Conservation (phyloP, 2,329 filamentous ascomycete genomes). For the Purpureocillium lavendulum region DNA sequence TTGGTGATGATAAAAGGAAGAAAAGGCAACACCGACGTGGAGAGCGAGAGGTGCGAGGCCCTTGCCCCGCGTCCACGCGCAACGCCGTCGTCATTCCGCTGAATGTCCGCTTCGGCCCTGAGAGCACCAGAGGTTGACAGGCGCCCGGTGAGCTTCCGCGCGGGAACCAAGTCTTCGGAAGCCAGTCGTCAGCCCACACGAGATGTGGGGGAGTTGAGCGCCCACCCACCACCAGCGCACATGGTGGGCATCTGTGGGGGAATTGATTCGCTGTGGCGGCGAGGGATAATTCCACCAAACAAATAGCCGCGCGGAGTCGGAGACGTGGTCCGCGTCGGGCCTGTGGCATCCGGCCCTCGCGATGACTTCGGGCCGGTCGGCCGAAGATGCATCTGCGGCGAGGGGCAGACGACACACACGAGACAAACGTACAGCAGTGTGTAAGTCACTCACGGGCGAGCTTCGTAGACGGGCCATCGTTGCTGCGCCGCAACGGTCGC, state of each 20-base stretch:
- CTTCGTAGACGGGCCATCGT: too few species aligned
- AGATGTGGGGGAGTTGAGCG: not conserved
- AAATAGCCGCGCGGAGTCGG: not conserved
- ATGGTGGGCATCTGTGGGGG: not conserved
- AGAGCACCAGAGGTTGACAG: not conserved
- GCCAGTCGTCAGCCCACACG: not conserved
- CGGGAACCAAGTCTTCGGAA: too few species aligned
- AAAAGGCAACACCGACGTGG: too few species aligned
- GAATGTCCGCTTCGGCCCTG: too few species aligned
- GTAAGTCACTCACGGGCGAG: too few species aligned
- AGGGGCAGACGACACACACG: too few species aligned
- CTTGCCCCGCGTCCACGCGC: not conserved
- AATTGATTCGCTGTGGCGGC: not conserved
- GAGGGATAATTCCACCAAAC: not conserved
- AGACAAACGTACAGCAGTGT: too few species aligned
- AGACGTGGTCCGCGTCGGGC: too few species aligned
- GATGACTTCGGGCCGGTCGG: not conserved
- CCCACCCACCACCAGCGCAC: not conserved
- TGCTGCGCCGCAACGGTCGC: too few species aligned
- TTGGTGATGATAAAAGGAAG: too few species aligned
- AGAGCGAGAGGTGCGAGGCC: not conserved
- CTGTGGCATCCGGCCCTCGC: not conserved
- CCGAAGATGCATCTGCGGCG: not conserved
- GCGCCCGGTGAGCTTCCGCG: not conserved
- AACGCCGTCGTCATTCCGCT: too few species aligned